Evolutionary conservation across 2,329 filamentous ascomycete genomes (phyloP).

Genomic region (Cordyceps sp.): DNA sequence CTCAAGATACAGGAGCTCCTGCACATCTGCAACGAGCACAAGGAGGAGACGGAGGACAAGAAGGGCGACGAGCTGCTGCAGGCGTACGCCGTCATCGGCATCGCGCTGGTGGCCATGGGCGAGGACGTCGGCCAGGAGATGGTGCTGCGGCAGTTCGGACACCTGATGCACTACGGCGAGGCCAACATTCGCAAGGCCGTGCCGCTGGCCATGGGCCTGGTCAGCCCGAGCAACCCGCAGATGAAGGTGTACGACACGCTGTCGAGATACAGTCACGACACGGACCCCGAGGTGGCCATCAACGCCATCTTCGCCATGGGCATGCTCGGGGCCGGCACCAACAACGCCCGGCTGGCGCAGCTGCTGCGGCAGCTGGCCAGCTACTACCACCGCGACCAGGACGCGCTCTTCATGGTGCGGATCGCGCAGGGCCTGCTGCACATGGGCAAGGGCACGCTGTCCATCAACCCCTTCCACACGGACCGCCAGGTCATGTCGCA

Average conservation of each 20-base stretch:
- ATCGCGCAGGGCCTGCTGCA: constrained; percentile 94
- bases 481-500: constrained; percentile 90
- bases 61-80: constrained; percentile 92
- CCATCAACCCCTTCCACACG: constrained; percentile 97
- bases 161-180: constrained; percentile 98
- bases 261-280: constrained; percentile 95
- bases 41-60: constrained; percentile 88
- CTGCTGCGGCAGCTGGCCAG: constrained; percentile 85
- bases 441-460: constrained; percentile 97
- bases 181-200: constrained; percentile 94
- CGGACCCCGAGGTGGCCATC: constrained; percentile 93
- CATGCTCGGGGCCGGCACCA: constrained; percentile 87
- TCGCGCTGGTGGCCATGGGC: constrained; percentile 92
- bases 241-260: constrained; percentile 99
- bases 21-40: constrained; percentile 94
- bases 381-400: constrained; percentile 95
- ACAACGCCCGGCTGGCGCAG: constrained; percentile 92
- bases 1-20: constrained; percentile 94
- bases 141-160: constrained; percentile 92
- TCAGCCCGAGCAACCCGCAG: constrained; percentile 95
- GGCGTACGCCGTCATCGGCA: constrained; percentile 85
- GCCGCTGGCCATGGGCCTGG: constrained; percentile 86
- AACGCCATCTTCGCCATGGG: constrained; percentile 99
- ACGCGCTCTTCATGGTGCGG: constrained; percentile 96
- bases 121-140: constrained; percentile 98